Evolutionary conservation across 2,329 filamentous ascomycete genomes (phyloP).

Genomic region (Emmonsia crescens): DNA sequence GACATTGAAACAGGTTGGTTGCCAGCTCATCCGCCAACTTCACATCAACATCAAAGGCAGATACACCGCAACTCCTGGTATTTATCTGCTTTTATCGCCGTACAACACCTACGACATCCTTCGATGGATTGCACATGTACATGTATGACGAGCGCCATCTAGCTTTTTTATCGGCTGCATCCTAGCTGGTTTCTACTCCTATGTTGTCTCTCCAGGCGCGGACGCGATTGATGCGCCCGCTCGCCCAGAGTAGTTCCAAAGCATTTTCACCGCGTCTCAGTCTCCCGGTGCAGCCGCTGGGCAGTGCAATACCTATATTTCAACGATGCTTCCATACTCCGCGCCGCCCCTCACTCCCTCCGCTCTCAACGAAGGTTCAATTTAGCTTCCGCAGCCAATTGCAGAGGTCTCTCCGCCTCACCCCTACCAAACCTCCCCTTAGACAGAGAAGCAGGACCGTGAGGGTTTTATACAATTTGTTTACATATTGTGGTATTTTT

Average conservation of each 20-base stretch:
- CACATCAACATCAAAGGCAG: not conserved
- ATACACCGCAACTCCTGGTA: not conserved
- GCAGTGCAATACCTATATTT: not conserved
- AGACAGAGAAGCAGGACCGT: conserved; percentile 19
- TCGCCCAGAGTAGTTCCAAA: not conserved
- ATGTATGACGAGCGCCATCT: not conserved
- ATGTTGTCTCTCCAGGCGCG: not conserved
- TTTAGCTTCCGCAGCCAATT: not conserved
- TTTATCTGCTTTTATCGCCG: not conserved
- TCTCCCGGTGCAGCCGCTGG: not conserved
- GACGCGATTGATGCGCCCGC: not conserved
- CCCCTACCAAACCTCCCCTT: conserved; percentile 23
- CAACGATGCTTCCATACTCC: conserved; percentile 15
- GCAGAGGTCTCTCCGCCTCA: conserved; percentile 11
- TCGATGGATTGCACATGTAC: not conserved
- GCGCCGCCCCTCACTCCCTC: conserved; percentile 14
- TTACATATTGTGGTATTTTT: conserved; percentile 64
- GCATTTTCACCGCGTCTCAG: not conserved
- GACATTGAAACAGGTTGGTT: not conserved
- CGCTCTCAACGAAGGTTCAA: conserved; percentile 1
- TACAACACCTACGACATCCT: not conserved
- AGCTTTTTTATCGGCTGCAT: not conserved
- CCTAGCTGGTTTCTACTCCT: not conserved
- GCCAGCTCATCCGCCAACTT: not conserved
- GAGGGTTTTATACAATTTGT: conserved; percentile 55